A percentile compares a stretch with the other conserved stretches of the same genome.
phyloP scores from a whole-genome alignment of 139 green algal species.

The Volvox reticuliferus region DNA sequence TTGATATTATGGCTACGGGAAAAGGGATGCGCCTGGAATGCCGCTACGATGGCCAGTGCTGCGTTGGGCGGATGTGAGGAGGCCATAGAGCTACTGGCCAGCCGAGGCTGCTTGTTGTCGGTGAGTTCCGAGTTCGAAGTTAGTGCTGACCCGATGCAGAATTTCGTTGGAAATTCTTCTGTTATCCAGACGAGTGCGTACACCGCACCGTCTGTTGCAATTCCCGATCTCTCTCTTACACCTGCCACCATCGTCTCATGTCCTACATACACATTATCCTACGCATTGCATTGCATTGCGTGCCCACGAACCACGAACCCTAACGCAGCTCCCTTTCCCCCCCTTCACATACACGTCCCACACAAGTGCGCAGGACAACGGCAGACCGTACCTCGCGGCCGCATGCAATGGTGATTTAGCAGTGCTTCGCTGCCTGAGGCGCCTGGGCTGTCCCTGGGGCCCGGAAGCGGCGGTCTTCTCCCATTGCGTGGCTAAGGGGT shows the following conservation, averaged over 20 bases:
- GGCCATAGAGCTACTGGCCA: not conserved
- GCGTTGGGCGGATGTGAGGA: not conserved
- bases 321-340: not conserved
- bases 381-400: not conserved
- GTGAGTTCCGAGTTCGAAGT: not conserved
- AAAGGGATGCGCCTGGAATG: not conserved
- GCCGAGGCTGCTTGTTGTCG: not conserved
- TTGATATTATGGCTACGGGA: not conserved
- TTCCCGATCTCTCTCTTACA: too few relatives aligned
- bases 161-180: not conserved
- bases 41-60: not conserved
- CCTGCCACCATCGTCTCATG: too few relatives aligned
- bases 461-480: not conserved
- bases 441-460: constrained; percentile 1
- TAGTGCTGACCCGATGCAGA: not conserved
- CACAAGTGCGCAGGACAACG: not conserved
- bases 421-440: not conserved
- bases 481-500: not conserved
- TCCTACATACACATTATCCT: not conserved
- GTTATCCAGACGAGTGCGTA: too few relatives aligned
- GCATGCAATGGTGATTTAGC: not conserved
- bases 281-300: not conserved
- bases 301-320: not conserved
- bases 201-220: too few relatives aligned
- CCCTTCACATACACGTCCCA: not conserved